Evolutionary conservation across 495 filamentous ascomycete species (phyloP), one percentile per base, ranked within the genome.

Genomic region (Staphylotrichum longicolle): DNA sequence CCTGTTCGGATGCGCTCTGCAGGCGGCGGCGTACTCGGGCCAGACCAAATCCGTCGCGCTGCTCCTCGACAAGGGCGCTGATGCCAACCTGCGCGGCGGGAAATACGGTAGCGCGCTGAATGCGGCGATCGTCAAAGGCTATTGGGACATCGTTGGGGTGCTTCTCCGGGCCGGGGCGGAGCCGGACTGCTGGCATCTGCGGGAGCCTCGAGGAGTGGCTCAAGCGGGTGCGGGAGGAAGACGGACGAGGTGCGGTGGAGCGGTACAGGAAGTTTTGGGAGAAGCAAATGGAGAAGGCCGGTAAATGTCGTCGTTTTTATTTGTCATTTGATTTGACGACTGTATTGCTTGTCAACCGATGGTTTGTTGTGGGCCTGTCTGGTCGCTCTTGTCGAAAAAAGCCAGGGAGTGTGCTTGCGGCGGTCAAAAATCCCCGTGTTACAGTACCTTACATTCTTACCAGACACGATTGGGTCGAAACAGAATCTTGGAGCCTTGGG

Each of bases 41-140:
- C n/a, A 42, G 35, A 12, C 1, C 1, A 2, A 3, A 4, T 1
- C 5, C 1, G 35, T 56, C 3, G 7, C 2, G 40, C 0, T 34
- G 27, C 14, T 56, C 40, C 32, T 56, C 35, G 10, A 20, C 1
- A n/a, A 8, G 7, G 54, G 54, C 1, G 27, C 54, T 8, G 12
- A 46, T 15, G 27, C 15, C 4, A 46, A 56, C 4, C 40, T 45
- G 40, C 54, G 54, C 1, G 27, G 41, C 7, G 54, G 54, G 1
- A 56, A 45, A 9, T 56, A 46, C 27, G 54, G 54, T 11, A 56
- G 54, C 32, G 40, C 54, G 2, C 30, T 56, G 10, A 56, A 56
- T 5, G 32, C 54, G 11, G 40, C 54, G 8, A 32, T 56, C 14
- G 7, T 56, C 27, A 34, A 4, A 12, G 40, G 41, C 12, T 45